Evolutionary conservation across 345 rosid genomes (phyloP).

Genomic region (Pelargonium nanum): DNA sequence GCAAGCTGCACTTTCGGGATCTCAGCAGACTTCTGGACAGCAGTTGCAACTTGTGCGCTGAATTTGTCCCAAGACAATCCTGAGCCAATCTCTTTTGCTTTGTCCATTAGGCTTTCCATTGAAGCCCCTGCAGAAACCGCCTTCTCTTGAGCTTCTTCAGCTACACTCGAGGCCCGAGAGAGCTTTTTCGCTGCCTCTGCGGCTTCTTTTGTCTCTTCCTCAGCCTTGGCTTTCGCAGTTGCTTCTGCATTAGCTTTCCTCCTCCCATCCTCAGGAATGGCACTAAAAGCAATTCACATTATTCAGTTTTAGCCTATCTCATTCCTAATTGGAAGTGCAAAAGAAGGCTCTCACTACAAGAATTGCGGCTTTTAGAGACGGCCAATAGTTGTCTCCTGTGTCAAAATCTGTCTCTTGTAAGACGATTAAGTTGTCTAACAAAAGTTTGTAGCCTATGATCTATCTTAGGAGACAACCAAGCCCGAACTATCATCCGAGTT

Average conservation of each 20-base stretch:
- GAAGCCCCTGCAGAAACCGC: conserved; percentile 45
- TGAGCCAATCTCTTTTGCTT: conserved; percentile 57
- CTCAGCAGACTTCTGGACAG: conserved; percentile 34
- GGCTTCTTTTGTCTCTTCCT: conserved; percentile 49
- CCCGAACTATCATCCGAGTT: no score
- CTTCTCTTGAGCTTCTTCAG: conserved; percentile 51
- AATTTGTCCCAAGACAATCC: conserved; percentile 65
- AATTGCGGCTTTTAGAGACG: no score
- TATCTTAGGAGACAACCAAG: no score
- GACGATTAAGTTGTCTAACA: no score
- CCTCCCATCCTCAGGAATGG: conserved; percentile 80
- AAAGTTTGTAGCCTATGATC: no score
- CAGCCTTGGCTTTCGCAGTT: conserved; percentile 51
- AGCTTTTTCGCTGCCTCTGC: conserved; percentile 49
- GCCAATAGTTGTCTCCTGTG: no score
- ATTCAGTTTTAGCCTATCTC: no score
- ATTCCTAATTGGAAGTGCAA: no score
- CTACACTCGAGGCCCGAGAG: conserved; percentile 42
- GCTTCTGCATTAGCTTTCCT: conserved; percentile 61
- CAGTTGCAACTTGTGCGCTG: conserved; percentile 47
- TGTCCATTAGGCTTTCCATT: conserved; percentile 36
- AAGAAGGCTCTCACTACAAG: no score
- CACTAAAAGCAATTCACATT: conserved; percentile 41
- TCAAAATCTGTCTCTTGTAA: no score
- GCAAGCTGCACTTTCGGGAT: conserved; percentile 60